Base-by-base conservation (phyloP, 495 filamentous ascomycete genomes). In the Tuber brumale region DNA sequence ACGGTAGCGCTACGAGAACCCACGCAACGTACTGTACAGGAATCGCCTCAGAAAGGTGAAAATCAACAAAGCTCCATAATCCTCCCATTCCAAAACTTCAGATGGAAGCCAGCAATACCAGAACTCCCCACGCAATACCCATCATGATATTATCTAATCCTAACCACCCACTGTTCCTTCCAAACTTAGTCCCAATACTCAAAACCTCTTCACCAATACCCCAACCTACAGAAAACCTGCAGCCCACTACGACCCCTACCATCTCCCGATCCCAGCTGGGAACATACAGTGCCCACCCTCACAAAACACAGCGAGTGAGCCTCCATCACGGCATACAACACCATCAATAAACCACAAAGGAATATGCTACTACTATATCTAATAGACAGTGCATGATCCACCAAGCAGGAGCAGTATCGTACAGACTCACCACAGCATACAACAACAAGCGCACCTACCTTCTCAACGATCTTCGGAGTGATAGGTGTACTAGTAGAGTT, bases 401-500 rank as follows among this genome's bases (percentile, higher is more conserved):
- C 48, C 48, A n/a, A 19, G 7, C 21, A 12, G 21, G 48, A 23
- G 19, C 21, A 51, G 7, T 23, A 12, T 8, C 0, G 0, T n/a
- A 7, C 48, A 51, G n/a, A 51, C 23, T 23, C 7, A n/a, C 23
- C 23, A 51, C 21, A 9, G 48, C 8, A n/a, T n/a, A n/a, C 48
- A 51, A 51, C 1, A n/a, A 51, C 23, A n/a, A n/a, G 21, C 8
- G 3, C 3, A 37, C 1, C 37, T 37, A 89, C 90, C 37, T 94
- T 94, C 81, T 89, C 91, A 35, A 87, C 87, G 0, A 94, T 91
- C 2, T 86, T 94, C 69, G 92, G 89, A 37, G 87, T 94, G 44
- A 89, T 92, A 0, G 86, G 89, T 21, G 92, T 94, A 21, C 85
- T 95, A n/a, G 91, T 88, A 21, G 91, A 93, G 83, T 82, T 94